Evolutionary conservation across 2,329 filamentous ascomycete species (phyloP).

Genomic region (Talaromyces sp.): DNA sequence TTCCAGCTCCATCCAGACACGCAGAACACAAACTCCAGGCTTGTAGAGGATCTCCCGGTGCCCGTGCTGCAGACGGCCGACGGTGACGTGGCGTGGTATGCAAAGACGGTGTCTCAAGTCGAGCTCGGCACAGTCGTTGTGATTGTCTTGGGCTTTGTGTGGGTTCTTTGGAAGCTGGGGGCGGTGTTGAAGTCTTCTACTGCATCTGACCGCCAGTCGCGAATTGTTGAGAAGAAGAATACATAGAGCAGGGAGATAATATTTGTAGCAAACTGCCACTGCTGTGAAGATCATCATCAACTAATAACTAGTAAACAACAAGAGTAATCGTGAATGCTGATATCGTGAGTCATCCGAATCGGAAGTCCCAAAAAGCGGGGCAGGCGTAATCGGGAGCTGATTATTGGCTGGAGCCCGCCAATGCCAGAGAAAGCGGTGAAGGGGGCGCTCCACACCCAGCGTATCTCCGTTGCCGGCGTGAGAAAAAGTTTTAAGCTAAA

Average conservation of each 20-base stretch:
- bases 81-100: slow-evolving; percentile 35
- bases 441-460: neutral
- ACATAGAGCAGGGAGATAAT: neutral
- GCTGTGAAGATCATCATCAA: too few species aligned
- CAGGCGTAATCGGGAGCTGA: neutral
- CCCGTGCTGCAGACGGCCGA: slow-evolving; percentile 59
- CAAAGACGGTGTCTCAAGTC: slow-evolving; percentile 32
- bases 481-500: neutral
- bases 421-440: slow-evolving; percentile 10
- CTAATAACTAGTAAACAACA: too few species aligned
- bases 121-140: slow-evolving; percentile 53
- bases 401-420: slow-evolving; percentile 2
- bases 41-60: slow-evolving; percentile 55
- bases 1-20: slow-evolving; percentile 58
- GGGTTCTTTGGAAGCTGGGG: slow-evolving; percentile 59
- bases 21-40: slow-evolving; percentile 11
- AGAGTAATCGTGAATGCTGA: neutral
- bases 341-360: slow-evolving; percentile 8
- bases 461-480: slow-evolving; percentile 1
- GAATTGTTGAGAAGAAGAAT: neutral
- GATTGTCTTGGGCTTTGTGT: slow-evolving; percentile 62
- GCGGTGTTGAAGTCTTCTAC: slow-evolving; percentile 10
- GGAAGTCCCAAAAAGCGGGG: neutral
- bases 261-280: neutral
- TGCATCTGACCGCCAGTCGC: neutral